Evolutionary conservation across 352 stramenopile species (phyloP), one percentile per base, ranked within the genome.

Genomic region (Aphanomyces cochlioides): DNA sequence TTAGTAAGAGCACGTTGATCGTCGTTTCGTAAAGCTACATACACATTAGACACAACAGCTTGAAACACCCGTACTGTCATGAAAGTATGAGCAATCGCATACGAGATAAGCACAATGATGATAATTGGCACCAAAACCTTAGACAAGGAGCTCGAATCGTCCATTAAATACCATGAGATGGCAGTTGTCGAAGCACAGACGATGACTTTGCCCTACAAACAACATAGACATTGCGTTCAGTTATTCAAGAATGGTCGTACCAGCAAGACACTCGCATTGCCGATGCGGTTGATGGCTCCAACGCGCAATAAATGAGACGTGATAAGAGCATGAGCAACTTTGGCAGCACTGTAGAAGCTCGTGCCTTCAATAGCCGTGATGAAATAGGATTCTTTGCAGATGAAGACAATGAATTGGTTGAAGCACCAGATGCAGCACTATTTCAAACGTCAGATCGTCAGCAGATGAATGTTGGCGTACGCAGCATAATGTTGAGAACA

Each of bases 391-490:
- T 93, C 86, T 56, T 93, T 93, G 69, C 81, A 91, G 60, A 93
- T 90, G 65, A 89, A 92, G 72, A 90, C 89, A 48, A 93, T 77
- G 64, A 85, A 93, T 39, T 78, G 78, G 63, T 91, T 90, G 75
- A 93, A 93, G 73, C 84, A 90, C 81, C 81, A 90, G 43, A 89
- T 92, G 58, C 84, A 93, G 75, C 86, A 92, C 84, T 93, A 70
- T 3, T 50, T 38, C 37, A 56, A 69, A 57, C 38, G 54, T 40
- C 10, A 64, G 10, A 73, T 3, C 60, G 15, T 48, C 19, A 0
- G 37, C 28, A 28, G 19, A 54, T 7, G 19, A 36, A 58, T 39
- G 7, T 41, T 39, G 21, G 87, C 83, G 57, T 84, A 93, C 85
- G 67, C 86, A 93, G 68, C 82, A 91, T 57, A 76, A 82, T 15